Base-by-base conservation (phyloP, 2,329 filamentous ascomycete genomes). In the Graphiopsis chlorocephala region DNA sequence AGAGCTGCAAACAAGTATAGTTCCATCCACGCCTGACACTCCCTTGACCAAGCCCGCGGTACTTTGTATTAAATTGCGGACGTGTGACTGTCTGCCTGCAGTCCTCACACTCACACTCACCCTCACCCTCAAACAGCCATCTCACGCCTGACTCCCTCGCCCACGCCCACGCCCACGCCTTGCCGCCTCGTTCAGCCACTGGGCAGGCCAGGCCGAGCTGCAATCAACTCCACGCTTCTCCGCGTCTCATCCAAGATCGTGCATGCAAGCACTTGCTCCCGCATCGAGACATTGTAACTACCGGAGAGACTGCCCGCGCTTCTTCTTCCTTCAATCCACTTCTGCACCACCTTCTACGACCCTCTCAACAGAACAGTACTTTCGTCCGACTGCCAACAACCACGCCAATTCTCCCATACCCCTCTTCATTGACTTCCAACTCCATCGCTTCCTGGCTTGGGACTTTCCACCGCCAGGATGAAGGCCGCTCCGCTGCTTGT, bases 401-500 rank as follows among this genome's bases (percentile, higher is more conserved):
- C 12, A 48, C 42, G 7, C 15, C 57, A 23, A 31, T 11, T 26
- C 42, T 48, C 57, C 29, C 48, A 17, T 28, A 26, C 33, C 2
- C 11, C 33, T 25, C 26, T 4, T 29, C 11, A 26, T 42, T 58
- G 33, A 26, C 35, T 10, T 4, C 31, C 55, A 29, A 33, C 23
- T 15, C 23, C 17, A 11, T 35, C 31, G 60, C 12, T 55, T 23
- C 25, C 47, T 42, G 48, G 48, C 48, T 45, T 33, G 48, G 60
- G 29, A 35, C 60, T 33, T 33, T 42, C 31, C 25, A 48, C 52
- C 38, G 61, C 53, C 71, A 74, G 64, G 59, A 99, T 99, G 95
- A 98, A 96, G 86, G 93, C 93, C 76, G 90, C 92, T 75, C 94
- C 95, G 72, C 86, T 99, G 72, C 94, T 98, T 76, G 94, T 99